A percentile compares a stretch with the other conserved stretches of the same genome.
Evolutionary conservation across 768 basidiomycete genomes (phyloP).

Genomic region (Lactarius quietus): DNA sequence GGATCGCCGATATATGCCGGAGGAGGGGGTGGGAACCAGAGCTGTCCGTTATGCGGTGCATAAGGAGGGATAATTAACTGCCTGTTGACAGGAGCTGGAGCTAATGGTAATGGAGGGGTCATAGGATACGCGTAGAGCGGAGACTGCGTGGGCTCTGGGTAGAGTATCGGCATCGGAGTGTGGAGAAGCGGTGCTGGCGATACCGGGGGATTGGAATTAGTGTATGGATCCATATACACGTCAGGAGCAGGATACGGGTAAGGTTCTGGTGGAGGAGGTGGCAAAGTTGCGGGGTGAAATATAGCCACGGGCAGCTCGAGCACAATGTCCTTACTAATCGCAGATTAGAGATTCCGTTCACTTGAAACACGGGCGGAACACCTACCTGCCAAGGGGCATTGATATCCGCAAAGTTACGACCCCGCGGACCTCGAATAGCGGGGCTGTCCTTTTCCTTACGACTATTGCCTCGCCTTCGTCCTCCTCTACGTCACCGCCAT

Average conservation of each 20-base stretch:
- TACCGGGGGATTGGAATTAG: constrained; percentile 14
- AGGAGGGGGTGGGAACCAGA: constrained; percentile 31
- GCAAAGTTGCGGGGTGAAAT: too few species aligned
- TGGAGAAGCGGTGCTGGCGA: too few species aligned
- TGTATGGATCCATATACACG: background rate
- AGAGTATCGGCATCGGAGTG: constrained; percentile 11
- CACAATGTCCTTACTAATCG: constrained; percentile 62
- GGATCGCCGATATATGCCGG: background rate
- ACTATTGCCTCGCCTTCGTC: constrained; percentile 32
- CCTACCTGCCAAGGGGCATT: constrained; percentile 74
- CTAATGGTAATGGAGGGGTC: constrained; percentile 24
- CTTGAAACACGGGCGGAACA: constrained; percentile 20
- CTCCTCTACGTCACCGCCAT: constrained; percentile 46
- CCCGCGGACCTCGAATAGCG: constrained; percentile 68
- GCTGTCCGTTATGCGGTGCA: constrained; percentile 33
- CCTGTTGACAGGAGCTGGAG: constrained; percentile 39
- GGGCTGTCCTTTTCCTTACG: constrained; percentile 7
- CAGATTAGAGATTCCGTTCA: constrained; percentile 6
- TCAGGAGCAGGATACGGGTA: constrained; percentile 15
- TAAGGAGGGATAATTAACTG: constrained; percentile 24
- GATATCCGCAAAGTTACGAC: constrained; percentile 56
- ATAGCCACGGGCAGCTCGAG: constrained; percentile 34
- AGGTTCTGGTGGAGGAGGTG: constrained; percentile 6
- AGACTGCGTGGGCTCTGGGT: constrained; percentile 21
- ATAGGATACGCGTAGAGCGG: constrained; percentile 34